Base-by-base conservation (phyloP, 805 yeast species). In the Candida cerambycidarum region DNA sequence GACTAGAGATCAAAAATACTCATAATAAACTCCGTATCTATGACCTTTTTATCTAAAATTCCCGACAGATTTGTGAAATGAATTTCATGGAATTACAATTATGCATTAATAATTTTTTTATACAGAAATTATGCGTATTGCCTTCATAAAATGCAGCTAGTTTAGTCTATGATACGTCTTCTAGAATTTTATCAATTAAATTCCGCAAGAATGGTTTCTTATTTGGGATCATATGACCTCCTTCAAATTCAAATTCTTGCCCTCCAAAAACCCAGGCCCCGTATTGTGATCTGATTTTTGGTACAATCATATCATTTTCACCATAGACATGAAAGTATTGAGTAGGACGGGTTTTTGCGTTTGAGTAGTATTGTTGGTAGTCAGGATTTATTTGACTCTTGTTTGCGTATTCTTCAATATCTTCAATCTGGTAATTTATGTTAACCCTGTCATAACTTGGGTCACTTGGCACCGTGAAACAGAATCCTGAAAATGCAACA, bases 171-270 rank as follows among this genome's bases (percentile, higher is more conserved):
- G 5, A 8, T 21, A 6, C 23, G 5, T 21, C 23, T 21, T 21
- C 8, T 21, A 6, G 23, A 8, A 21, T 21, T 21, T 21, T 21
- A 6, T 21, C 23, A 21, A 55, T 41, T 8, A 57, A 46, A 7
- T 58, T 54, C 9, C 38, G 19, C 18, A 56, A 36, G 39, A 56
- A 51, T 11, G 34, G 56, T 19, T 47, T 47, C 32, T 52, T 48
- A 46, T 57, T 62, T 11, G 69, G 71, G 21, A 67, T 49, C 47
- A 51, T 62, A 50, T 69, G 75, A 4, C 67, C 70, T 1, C 73
- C 73, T 6, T 62, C 69, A 40, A 66, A 69, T 32, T 42, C 48
- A 28, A 61, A 54, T 6, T 42, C 46, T 14, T 38, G 47, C 6
- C 47, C 42, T 7, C 47, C 39, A 38, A 51, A 65, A 5, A 57